phyloP scores from a whole-genome alignment of 2,329 filamentous ascomycete genomes.

The Penicillium sp. region DNA sequence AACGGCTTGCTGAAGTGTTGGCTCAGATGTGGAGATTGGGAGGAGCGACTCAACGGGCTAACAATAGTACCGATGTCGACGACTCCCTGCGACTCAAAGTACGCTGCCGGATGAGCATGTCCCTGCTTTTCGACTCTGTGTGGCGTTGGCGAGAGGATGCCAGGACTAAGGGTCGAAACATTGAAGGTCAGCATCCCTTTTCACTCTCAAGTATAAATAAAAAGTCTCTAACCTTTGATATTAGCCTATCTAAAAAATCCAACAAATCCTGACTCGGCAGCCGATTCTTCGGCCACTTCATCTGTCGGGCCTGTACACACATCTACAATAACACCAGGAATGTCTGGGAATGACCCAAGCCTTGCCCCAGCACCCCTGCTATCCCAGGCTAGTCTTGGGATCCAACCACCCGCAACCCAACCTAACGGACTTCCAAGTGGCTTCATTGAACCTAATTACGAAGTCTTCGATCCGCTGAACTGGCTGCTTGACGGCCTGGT shows the following conservation, averaged over 20 bases:
- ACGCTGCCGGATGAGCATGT: constrained; percentile 66
- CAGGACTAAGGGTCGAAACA: constrained; percentile 67
- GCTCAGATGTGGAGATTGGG: constrained; percentile 64
- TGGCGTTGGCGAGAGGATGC: constrained; percentile 67
- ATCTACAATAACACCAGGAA: constrained; percentile 38
- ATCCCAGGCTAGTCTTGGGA: constrained; percentile 33
- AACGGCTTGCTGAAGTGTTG: constrained; percentile 64
- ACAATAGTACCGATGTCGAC: constrained; percentile 37
- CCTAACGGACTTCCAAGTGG: constrained; percentile 42
- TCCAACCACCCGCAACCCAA: constrained; percentile 26
- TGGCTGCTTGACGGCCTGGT: constrained; percentile 89
- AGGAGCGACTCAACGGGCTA: constrained; percentile 32
- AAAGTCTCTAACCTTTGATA: constrained; percentile 16
- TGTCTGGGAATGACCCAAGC: constrained; percentile 46
- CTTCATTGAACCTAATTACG: constrained; percentile 70
- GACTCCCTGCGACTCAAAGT: constrained; percentile 61
- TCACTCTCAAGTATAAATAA: neutral
- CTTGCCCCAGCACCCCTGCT: constrained; percentile 42
- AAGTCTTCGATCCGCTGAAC: constrained; percentile 88
- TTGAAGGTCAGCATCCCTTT: constrained; percentile 59
- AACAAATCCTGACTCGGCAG: constrained; percentile 77
- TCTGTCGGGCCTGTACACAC: constrained; percentile 48
- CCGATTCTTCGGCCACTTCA: constrained; percentile 69
- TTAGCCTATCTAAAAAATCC: constrained; percentile 74
- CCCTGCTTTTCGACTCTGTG: constrained; percentile 65